Percentiles rank a stretch among this genome's conserved stretches.
Evolutionary conservation across 805 yeast genomes (phyloP).

Genomic region (Candida stauntonica): DNA sequence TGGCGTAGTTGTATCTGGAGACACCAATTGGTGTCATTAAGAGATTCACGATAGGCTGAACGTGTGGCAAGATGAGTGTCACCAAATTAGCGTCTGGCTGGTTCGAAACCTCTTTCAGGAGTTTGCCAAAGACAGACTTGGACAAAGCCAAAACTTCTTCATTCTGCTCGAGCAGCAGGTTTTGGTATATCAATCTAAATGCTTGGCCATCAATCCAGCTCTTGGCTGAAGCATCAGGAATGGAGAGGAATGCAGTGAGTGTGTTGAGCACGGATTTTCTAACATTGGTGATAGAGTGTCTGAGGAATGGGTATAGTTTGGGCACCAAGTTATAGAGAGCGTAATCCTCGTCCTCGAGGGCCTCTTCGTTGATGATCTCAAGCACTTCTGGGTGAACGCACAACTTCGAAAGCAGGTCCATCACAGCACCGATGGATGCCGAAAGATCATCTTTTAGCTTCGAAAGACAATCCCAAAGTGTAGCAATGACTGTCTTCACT

Average conservation of each 20-base stretch:
- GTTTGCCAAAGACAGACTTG: slow-evolving; percentile 49
- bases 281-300: slow-evolving; percentile 91
- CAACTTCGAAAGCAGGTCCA: slow-evolving; percentile 86
- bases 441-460: slow-evolving; percentile 87
- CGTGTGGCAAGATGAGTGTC: slow-evolving; percentile 49
- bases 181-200: slow-evolving; percentile 77
- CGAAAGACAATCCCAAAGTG: slow-evolving; percentile 87
- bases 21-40: slow-evolving; percentile 94
- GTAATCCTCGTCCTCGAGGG: slow-evolving; percentile 44
- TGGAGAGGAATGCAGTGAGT: slow-evolving; percentile 65
- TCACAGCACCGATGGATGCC: slow-evolving; percentile 91
- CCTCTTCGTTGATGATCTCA: slow-evolving; percentile 61
- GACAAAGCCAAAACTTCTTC: slow-evolving; percentile 63
- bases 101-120: slow-evolving; percentile 43
- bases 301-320: slow-evolving; percentile 80
- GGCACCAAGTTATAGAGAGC: slow-evolving; percentile 82
- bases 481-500: slow-evolving; percentile 47
- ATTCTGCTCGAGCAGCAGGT: slow-evolving; percentile 85
- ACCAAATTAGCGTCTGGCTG: slow-evolving; percentile 42
- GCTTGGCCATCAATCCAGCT: slow-evolving; percentile 77
- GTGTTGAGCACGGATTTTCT: slow-evolving; percentile 84
- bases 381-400: slow-evolving; percentile 80
- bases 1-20: slow-evolving; percentile 79
- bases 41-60: slow-evolving; percentile 56
- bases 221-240: slow-evolving; percentile 45